Base-by-base conservation (phyloP, 257 asterid genomes). In the Thymus mandschuricus region DNA sequence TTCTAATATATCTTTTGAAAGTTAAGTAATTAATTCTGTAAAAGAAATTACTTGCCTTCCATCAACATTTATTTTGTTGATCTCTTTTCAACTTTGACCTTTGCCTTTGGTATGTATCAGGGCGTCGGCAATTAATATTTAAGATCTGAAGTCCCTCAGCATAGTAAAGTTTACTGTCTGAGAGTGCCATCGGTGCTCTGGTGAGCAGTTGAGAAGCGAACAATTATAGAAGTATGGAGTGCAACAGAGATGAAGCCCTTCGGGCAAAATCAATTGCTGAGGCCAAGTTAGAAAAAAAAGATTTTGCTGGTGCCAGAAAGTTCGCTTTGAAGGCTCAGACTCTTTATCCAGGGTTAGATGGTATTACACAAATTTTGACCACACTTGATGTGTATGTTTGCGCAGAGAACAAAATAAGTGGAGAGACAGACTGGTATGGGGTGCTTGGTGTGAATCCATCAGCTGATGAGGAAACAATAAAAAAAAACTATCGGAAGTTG, bases 231-330 rank as follows among this genome's bases (percentile, higher is more conserved):
- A 35, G 48, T 35, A 92, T 90, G 98, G 98, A 92, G 79, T 90
- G 97, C 89, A 92, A 92, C 59, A 85, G 76, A 84, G 98, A 88
- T 54, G 98, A 90, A 81, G 97, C 98, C 34, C 28, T 71, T 52
- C 80, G 97, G 44, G 96, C 96, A 38, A 87, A 84, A 80, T 8
- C 77, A 56, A 83, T 92, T 70, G 91, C 97, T 2, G 95, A 87
- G 81, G 80, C 55, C 35, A 92, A 87, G 80, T 62, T 92, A 3
- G 90, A 67, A 69, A 76, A 77, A 15, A 82, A 71, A 60, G 95
- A 92, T 66, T 90, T 69, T 51, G 69, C 73, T 30, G 93, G 87
- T 40, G 89, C 98, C 11, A 87, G 65, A 71, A 90, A 87, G 72
- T 84, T 90, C 61, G 93, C 91, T 54, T 34, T 78, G 66, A 88